Evolutionary conservation across 2,329 filamentous ascomycete species (phyloP), one percentile per base, ranked within the genome.

Genomic region (Leptographium lundbergii): DNA sequence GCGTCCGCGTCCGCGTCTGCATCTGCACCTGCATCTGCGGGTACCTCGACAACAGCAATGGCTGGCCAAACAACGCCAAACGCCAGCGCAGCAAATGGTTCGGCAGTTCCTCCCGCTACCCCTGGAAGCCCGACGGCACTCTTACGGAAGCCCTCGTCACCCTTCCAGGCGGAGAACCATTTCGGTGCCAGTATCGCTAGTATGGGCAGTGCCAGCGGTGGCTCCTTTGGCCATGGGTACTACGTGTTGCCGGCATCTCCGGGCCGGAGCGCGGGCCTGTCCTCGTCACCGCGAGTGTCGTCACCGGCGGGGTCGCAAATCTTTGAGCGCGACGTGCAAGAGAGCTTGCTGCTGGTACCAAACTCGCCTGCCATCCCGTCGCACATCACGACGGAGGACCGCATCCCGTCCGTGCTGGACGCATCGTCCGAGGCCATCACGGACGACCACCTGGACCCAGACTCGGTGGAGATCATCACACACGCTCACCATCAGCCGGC

Each of bases 311-410:
- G 81, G 32, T 86, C 84, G 5, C 84, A 86, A 66, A 96, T 97
- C 67, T 97, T 97, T 69, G 92, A 97, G 75, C 88, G 92, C 67
- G 89, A 91, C 70, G 92, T 97, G 27, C 92, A 96, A 72, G 91
- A 96, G 67, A 63, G 24, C 39, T 59, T 60, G 66, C 76, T 81
- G 34, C 67, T 81, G 4, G 73, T 83, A n/a, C 87, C 90, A 61
- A 84, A 81, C 62, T 92, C 89, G 3, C 86, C 89, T 0, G 88
- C 89, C n/a, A 94, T 96, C 62, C 92, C 92, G 3, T 85, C 88
- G 9, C 92, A 97, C 69, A 95, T 97, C 66, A 85, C 91, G 66
- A 96, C 90, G 9, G 92, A 97, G 71, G 91, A 97, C 73, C 83
- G 91, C 69, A 96, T 97, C 65, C 92, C 92, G 9, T 82, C 92